These are phyloP conservation scores for Aureobasidium sp. DNA, from an alignment of 2,329 filamentous ascomycete genomes.

Conservation along the genomic window DNA sequence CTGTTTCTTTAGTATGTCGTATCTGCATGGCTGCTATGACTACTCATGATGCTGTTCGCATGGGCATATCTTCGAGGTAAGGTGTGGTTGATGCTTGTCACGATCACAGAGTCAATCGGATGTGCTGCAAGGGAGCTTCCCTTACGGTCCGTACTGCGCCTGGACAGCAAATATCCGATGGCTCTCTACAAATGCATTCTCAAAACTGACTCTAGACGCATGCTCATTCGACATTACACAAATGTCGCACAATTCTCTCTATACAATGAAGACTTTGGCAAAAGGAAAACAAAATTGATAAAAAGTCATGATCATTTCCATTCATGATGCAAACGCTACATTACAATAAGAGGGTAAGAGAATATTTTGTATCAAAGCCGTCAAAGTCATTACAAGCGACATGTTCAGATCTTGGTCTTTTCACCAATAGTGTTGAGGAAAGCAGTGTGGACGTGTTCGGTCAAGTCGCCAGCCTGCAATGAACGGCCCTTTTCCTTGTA, in stretches of 20 bases:
- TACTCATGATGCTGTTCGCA: too few relatives aligned
- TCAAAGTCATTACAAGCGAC: conserved; percentile 1
- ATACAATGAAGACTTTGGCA: neutral
- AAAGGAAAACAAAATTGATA: neutral
- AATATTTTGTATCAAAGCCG: neutral
- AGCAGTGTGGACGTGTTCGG: conserved; percentile 76
- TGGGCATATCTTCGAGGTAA: neutral
- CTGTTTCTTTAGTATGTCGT: neutral
- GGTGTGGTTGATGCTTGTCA: neutral
- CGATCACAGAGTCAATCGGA: too few relatives aligned
- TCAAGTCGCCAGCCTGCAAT: conserved; percentile 87
- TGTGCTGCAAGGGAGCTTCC: too few relatives aligned
- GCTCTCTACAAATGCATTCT: neutral
- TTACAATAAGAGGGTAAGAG: neutral
- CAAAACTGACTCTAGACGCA: neutral
- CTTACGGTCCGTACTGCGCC: too few relatives aligned
- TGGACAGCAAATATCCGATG: too few relatives aligned
- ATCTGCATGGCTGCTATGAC: neutral
- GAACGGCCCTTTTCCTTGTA: conserved; percentile 80
- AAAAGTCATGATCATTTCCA: conserved; percentile 5
- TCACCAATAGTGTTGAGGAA: conserved; percentile 78
- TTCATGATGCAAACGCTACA: neutral
- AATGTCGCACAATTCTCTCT: neutral
- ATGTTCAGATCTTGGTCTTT: conserved; percentile 23
- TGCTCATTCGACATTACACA: neutral